These are phyloP conservation scores for Hamiltosporidium magnivora DNA, from an alignment of 371 early-diverging fungal species.

Conservation along the genomic window DNA sequence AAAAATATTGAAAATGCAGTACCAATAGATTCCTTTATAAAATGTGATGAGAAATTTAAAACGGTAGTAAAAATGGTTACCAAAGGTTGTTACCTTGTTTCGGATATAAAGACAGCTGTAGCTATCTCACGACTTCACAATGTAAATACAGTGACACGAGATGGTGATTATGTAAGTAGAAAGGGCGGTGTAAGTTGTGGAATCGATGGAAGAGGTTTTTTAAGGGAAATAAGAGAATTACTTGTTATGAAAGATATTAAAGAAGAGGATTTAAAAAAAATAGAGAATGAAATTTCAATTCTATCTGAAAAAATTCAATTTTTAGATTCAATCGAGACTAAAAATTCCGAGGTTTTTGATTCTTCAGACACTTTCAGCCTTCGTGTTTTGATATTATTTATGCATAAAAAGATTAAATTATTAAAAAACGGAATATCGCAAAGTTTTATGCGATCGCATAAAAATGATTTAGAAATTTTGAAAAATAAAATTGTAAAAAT, in stretches of 20 bases:
- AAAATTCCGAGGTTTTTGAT: no score
- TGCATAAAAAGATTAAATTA: no score
- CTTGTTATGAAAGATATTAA: background rate
- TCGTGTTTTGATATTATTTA: no score
- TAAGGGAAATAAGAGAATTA: conserved; percentile 21
- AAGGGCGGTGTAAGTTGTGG: conserved; percentile 53
- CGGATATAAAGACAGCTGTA: conserved; percentile 36
- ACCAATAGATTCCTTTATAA: conserved; percentile 19
- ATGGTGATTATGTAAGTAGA: conserved; percentile 43
- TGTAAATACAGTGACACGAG: conserved; percentile 47
- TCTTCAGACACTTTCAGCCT: no score
- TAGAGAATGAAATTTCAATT: no score
- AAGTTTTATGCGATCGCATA: no score
- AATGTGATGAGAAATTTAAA: conserved; percentile 27
- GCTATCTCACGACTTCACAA: conserved; percentile 24
- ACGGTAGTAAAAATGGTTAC: conserved; percentile 32
- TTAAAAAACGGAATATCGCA: no score
- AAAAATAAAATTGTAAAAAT: no score
- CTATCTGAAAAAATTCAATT: no score
- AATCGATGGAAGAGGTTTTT: conserved; percentile 25
- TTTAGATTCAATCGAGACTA: no score
- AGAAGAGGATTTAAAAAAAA: conserved; percentile 5
- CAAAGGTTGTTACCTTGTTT: conserved; percentile 29
- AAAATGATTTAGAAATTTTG: no score
- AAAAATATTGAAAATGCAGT: conserved; percentile 13